A percentile compares a stretch with the other conserved stretches of the same genome.
Conservation (phyloP, 306 rosid genomes). For the Senna tora region DNA sequence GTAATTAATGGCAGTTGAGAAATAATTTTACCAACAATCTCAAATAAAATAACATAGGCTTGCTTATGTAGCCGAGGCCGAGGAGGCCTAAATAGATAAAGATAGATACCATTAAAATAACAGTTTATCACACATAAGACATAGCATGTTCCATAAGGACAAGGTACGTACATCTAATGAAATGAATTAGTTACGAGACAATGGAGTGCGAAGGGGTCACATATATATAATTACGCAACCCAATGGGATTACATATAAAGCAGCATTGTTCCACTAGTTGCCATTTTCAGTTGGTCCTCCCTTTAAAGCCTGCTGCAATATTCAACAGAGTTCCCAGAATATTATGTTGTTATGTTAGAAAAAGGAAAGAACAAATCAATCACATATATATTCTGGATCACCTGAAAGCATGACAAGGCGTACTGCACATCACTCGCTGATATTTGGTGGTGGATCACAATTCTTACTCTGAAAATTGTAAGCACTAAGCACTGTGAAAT, state of each 20-base stretch:
- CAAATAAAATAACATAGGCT: neutral
- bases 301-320: conserved; percentile 57
- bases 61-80: neutral
- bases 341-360: neutral
- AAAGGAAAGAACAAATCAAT: neutral
- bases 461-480: conserved; percentile 65
- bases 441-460: conserved; percentile 88
- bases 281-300: conserved; percentile 62
- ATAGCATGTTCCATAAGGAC: conserved; percentile 14
- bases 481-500: neutral
- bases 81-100: neutral
- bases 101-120: too few relatives aligned
- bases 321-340: conserved; percentile 16
- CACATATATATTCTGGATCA: conserved; percentile 10
- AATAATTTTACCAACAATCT: too few relatives aligned
- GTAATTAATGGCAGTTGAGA: too few relatives aligned
- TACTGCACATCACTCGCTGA: conserved; percentile 71
- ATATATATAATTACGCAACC: conserved; percentile 8
- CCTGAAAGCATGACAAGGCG: conserved; percentile 87
- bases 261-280: conserved; percentile 42
- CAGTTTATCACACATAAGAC: neutral
- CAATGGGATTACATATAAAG: conserved; percentile 10
- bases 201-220: neutral
- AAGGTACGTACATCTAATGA: neutral
- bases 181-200: conserved; percentile 25